Percentiles rank a stretch among this genome's conserved stretches.
These are phyloP conservation scores for Barnettozyma hawaiiensis DNA, from an alignment of 1,139 yeast genomes.

Conservation along the genomic window DNA sequence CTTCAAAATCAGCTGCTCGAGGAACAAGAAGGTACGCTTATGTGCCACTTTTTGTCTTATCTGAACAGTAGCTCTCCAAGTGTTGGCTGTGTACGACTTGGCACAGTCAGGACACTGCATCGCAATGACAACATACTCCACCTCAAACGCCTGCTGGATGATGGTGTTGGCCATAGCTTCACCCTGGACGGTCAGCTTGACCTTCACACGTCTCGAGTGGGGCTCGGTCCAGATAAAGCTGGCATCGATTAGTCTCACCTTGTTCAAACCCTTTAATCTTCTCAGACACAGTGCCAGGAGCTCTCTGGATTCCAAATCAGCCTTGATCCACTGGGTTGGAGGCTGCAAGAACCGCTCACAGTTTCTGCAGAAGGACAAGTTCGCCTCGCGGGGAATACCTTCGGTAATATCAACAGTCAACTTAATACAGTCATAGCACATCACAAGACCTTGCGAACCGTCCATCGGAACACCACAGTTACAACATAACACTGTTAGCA, in stretches of 20 bases:
- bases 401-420: slow-evolving; percentile 90
- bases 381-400: slow-evolving; percentile 94
- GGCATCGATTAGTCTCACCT: slow-evolving; percentile 89
- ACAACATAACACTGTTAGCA: slow-evolving; percentile 92
- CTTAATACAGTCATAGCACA: slow-evolving; percentile 97
- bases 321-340: slow-evolving; percentile 88
- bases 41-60: slow-evolving; percentile 96
- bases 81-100: slow-evolving; percentile 87
- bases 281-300: slow-evolving; percentile 84
- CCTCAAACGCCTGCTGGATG: slow-evolving; percentile 92
- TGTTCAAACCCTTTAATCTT: slow-evolving; percentile 80
- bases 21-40: slow-evolving; percentile 88
- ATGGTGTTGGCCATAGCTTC: slow-evolving; percentile 92
- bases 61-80: slow-evolving; percentile 97
- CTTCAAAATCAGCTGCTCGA: slow-evolving; percentile 89
- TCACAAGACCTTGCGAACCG: slow-evolving; percentile 87
- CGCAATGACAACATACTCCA: slow-evolving; percentile 88
- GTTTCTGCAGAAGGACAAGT: slow-evolving; percentile 88
- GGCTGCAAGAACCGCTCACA: slow-evolving; percentile 96
- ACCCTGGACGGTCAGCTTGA: slow-evolving; percentile 92
- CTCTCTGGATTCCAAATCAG: slow-evolving; percentile 89
- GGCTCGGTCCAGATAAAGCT: slow-evolving; percentile 98
- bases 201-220: slow-evolving; percentile 89
- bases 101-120: slow-evolving; percentile 99
- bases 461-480: slow-evolving; percentile 99